These are phyloP conservation scores for Abrus precatorius DNA, from an alignment of 306 rosid genomes.

Conservation along the genomic window DNA sequence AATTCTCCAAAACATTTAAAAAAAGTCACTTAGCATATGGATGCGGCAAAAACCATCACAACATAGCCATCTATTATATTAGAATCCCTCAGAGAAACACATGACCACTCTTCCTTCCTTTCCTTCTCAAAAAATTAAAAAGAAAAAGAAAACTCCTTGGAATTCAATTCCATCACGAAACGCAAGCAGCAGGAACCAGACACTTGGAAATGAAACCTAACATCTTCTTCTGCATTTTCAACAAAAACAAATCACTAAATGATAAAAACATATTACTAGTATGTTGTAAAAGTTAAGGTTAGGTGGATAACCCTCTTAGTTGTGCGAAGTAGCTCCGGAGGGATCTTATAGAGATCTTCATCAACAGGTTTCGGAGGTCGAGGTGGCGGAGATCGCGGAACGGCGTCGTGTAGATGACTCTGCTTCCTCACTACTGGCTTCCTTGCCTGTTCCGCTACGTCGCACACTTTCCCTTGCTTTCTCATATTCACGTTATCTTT, in stretches of 20 bases:
- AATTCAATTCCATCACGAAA: slow-evolving; percentile 51
- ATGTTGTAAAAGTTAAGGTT: not conserved
- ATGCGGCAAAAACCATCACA: too few species aligned
- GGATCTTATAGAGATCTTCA: slow-evolving; percentile 93
- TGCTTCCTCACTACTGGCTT: slow-evolving; percentile 22
- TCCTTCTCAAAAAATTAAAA: too few species aligned
- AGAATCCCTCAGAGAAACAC: too few species aligned
- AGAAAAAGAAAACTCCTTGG: not conserved
- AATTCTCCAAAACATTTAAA: too few species aligned
- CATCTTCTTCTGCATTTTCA: slow-evolving; percentile 69
- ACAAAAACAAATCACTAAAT: not conserved
- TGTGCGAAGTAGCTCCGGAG: slow-evolving; percentile 78
- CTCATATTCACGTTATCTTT: slow-evolving; percentile 47
- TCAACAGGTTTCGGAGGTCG: slow-evolving; percentile 73
- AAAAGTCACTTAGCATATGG: too few species aligned
- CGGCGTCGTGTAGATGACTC: slow-evolving; percentile 42
- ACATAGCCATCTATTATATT: too few species aligned
- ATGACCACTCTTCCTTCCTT: too few species aligned
- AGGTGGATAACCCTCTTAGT: slow-evolving; percentile 61
- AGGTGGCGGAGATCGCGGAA: slow-evolving; percentile 47
- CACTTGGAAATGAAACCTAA: slow-evolving; percentile 83
- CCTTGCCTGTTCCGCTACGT: slow-evolving; percentile 65
- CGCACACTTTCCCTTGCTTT: slow-evolving; percentile 65
- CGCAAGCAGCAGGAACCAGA: slow-evolving; percentile 82
- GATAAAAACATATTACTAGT: too few species aligned